phyloP scores from a whole-genome alignment of 2,329 filamentous ascomycete species.

The Onygenales sp. region DNA sequence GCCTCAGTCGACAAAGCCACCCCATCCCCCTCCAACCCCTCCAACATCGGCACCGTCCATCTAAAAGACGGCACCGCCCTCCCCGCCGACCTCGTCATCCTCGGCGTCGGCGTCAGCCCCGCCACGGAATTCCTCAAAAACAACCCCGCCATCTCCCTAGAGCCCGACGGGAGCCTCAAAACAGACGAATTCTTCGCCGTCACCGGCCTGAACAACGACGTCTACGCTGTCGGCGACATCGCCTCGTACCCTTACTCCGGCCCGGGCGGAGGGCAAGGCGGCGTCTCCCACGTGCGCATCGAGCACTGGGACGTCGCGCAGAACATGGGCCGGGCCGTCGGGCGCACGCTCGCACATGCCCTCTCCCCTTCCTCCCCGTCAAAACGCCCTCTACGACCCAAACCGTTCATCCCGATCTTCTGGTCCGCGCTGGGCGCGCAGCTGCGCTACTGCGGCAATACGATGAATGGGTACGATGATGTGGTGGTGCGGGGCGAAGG shows the following conservation, averaged over 20 bases:
- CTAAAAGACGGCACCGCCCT: constrained; percentile 80
- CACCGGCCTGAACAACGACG: constrained; percentile 58
- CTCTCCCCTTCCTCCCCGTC: constrained; percentile 11
- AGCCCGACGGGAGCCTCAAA: constrained; percentile 75
- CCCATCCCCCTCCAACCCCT: constrained; percentile 56
- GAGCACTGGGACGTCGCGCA: constrained; percentile 99
- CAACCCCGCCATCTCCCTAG: constrained; percentile 60
- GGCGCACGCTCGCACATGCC: constrained; percentile 63
- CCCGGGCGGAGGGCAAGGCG: constrained; percentile 57
- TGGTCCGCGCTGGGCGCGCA: constrained; percentile 91
- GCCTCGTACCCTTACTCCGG: constrained; percentile 91
- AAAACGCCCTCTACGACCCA: constrained; percentile 41
- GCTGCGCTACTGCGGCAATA: constrained; percentile 88
- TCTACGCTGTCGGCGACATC: constrained; percentile 92
- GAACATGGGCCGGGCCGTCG: constrained; percentile 75
- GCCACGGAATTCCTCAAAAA: constrained; percentile 73
- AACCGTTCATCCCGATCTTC: constrained; percentile 84
- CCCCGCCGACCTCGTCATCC: constrained; percentile 79
- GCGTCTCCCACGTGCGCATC: constrained; percentile 63
- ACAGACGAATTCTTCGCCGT: constrained; percentile 75
- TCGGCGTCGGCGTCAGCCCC: constrained; percentile 81
- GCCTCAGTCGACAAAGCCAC: constrained; percentile 76
- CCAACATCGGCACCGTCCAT: constrained; percentile 67
- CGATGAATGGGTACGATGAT: constrained; percentile 73
- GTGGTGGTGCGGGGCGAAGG: constrained; percentile 69